phyloP scores from a whole-genome alignment of 1,284 basidiomycete genomes.

The Rhodotorula sp. region DNA sequence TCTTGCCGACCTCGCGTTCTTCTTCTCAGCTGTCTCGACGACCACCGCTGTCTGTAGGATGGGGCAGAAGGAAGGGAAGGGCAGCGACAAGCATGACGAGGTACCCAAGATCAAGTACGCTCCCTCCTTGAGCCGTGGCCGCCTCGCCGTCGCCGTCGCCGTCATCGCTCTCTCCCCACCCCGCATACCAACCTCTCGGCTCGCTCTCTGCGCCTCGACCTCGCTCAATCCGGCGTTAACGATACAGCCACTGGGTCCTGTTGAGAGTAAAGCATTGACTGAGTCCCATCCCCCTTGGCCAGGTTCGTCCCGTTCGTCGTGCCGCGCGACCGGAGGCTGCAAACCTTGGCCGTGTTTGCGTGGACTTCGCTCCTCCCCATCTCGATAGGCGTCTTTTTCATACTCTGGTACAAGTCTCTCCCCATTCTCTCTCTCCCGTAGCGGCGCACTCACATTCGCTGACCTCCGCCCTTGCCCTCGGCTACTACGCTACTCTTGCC shows the following conservation, averaged over 20 bases:
- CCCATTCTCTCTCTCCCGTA: background rate
- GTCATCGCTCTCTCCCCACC: too few relatives aligned
- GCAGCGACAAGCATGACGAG: background rate
- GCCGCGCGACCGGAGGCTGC: constrained; percentile 70
- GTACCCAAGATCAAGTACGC: constrained; percentile 31
- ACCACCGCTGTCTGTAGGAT: background rate
- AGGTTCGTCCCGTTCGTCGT: constrained; percentile 50
- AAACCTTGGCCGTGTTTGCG: constrained; percentile 62
- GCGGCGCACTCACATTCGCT: too few relatives aligned
- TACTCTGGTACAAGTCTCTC: constrained; percentile 62
- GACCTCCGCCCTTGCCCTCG: background rate
- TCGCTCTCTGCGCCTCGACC: background rate
- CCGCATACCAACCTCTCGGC: background rate
- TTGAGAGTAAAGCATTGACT: background rate
- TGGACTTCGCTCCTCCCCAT: constrained; percentile 81
- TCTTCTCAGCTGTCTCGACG: background rate
- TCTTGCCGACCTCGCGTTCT: background rate
- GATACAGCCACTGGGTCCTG: background rate
- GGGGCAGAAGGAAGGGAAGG: background rate
- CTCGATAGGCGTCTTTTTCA: constrained; percentile 66
- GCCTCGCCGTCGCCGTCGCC: background rate
- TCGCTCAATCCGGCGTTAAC: too few relatives aligned
- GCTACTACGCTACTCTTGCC: background rate
- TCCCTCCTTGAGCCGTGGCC: background rate
- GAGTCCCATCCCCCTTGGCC: background rate